Conservation (phyloP, 176 grass and related monocot genomes). For the Thalia dealbata region DNA sequence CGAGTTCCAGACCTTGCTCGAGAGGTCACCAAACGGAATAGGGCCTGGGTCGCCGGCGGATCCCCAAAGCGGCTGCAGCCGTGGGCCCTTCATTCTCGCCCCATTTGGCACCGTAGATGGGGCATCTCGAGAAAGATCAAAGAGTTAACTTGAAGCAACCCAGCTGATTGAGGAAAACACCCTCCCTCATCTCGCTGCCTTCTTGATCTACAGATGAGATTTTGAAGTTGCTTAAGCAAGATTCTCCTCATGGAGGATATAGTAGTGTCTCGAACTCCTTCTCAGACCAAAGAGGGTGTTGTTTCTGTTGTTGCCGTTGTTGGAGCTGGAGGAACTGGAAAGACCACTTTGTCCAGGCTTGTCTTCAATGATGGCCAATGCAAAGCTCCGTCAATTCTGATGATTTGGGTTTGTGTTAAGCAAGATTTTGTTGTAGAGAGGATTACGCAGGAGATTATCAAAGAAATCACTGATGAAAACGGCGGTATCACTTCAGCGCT, state of each 20-base stretch:
- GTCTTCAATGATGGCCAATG: slow-evolving; percentile 3
- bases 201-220: no score
- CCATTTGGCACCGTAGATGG: not conserved
- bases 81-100: not conserved
- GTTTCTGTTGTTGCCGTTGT: slow-evolving; percentile 20
- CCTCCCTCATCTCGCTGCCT: no score
- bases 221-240: not conserved
- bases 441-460: slow-evolving; percentile 23
- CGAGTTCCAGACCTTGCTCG: slow-evolving; percentile 11
- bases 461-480: slow-evolving; percentile 5
- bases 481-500: slow-evolving; percentile 16
- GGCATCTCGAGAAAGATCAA: slow-evolving; percentile 3
- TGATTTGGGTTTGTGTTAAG: slow-evolving; percentile 26
- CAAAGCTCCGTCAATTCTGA: not conserved
- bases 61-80: slow-evolving; percentile 4
- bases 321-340: slow-evolving; percentile 29
- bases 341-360: slow-evolving; percentile 21
- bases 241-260: no score
- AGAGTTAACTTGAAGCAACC: no score
- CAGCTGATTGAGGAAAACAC: no score
- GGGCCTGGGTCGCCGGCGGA: not conserved
- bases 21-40: not conserved
- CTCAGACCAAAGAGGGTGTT: no score
- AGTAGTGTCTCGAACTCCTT: no score
- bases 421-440: not conserved